A percentile compares a stretch with the other conserved stretches of the same genome.
These are phyloP conservation scores for Oryza punctata DNA, from an alignment of 176 grass and related monocot species.

Conservation along the genomic window DNA sequence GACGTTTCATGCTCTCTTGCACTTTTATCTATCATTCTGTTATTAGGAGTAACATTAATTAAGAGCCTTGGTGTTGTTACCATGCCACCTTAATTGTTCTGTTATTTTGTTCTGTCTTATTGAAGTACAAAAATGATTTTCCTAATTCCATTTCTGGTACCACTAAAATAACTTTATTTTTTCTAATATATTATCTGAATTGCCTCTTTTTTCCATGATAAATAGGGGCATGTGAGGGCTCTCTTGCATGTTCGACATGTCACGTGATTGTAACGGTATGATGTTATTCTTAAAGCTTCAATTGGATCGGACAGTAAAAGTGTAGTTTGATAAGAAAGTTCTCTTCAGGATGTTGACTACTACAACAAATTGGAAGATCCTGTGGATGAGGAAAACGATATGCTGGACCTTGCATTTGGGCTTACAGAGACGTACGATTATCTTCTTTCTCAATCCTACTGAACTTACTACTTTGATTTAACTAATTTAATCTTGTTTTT, in stretches of 20 bases:
- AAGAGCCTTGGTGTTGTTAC: not conserved
- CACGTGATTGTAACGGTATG: constrained; percentile 92
- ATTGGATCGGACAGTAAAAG: constrained; percentile 16
- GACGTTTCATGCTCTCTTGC: not conserved
- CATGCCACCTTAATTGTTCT: not conserved
- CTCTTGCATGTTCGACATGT: constrained; percentile 95
- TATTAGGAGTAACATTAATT: no score
- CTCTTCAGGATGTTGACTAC: constrained; percentile 70
- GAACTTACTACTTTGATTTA: constrained; percentile 11
- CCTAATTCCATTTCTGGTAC: not conserved
- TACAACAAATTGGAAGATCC: constrained; percentile 93
- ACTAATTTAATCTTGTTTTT: constrained; percentile 35
- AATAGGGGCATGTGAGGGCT: constrained; percentile 90
- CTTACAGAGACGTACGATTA: constrained; percentile 70
- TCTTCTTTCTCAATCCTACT: constrained; percentile 32
- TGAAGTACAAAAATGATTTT: not conserved
- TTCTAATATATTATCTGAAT: constrained; percentile 27
- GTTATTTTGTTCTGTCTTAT: constrained; percentile 1
- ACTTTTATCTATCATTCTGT: constrained; percentile 9
- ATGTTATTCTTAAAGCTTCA: not conserved
- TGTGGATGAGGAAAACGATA: constrained; percentile 94
- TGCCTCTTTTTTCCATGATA: constrained; percentile 20
- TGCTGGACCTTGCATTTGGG: constrained; percentile 96
- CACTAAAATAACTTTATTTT: not conserved
- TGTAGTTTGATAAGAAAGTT: constrained; percentile 44